Evolutionary conservation across 1,284 basidiomycete genomes (phyloP), one percentile per base, ranked within the genome.

Genomic region (Sporisorium scitamineum): DNA sequence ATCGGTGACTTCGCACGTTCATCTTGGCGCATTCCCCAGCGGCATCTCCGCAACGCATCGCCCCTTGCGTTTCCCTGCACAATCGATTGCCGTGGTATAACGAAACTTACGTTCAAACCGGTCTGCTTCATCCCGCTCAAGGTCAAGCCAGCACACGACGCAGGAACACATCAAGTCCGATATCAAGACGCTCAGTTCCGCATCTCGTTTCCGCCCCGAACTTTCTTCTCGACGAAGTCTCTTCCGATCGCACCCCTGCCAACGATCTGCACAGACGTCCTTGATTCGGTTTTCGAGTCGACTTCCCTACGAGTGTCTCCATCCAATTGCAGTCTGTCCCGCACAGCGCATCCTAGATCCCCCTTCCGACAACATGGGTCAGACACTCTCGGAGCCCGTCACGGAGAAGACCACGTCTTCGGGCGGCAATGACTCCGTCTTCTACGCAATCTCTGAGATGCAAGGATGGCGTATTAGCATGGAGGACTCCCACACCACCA

Each of bases 391-490:
- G 16, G 87, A 87, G 70, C 87, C 86, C 92, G 93, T 92, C 51
- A 94, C 92, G 66, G 90, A 91, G 78, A 99, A 84, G 90, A 90
- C 90, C 85, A 92, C 93, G 32, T 90, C 92, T 76, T 87, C 89
- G 37, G 95, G 94, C 63, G 89, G 89, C 80, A 91, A 96, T 89
- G 90, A 89, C 75, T 90, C 91, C 70, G 92, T 92, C 86, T 87
- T 90, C 70, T 98, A 92, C 86, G 93, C 90, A 11, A 89, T 97
- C 54, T 92, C 93, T 47, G 95, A 98, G 88, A 99, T 99, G 97
- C 97, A 99, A 87, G 97, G 97, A 80, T 99, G 97, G 97, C 90
- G 97, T 87, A 93, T 98, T 87, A 92, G 92, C 81, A 99, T 99
- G 97, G 97, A 99, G 87, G 97, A 99, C 85, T 91, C 96, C 2